These are phyloP conservation scores for Crassisporium funariophilum DNA, from an alignment of 768 basidiomycete genomes.

Conservation along the genomic window DNA sequence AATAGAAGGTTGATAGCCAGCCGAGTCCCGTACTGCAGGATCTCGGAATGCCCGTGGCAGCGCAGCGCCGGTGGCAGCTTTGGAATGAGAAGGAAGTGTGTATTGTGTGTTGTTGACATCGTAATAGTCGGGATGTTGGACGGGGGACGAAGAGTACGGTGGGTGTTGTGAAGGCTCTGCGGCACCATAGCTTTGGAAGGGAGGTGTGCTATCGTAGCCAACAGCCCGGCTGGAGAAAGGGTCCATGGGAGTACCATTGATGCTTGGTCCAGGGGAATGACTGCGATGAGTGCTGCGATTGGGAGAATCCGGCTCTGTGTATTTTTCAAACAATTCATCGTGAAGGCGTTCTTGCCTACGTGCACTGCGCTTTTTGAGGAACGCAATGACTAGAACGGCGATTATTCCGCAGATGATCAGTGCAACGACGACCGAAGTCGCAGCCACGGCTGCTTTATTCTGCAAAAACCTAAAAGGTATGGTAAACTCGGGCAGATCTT, in stretches of 20 bases:
- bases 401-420: constrained; percentile 27
- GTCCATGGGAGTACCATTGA: constrained; percentile 31
- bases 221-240: constrained; percentile 22
- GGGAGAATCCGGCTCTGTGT: constrained; percentile 12
- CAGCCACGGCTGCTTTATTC: constrained; percentile 40
- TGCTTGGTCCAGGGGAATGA: constrained; percentile 30
- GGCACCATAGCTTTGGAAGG: constrained; percentile 12
- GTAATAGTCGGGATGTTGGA: constrained; percentile 24
- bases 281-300: constrained; percentile 15
- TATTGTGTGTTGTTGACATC: constrained; percentile 13
- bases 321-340: constrained; percentile 31
- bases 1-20: constrained; percentile 34
- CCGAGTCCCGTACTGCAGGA: constrained; percentile 22
- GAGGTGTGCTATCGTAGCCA: constrained; percentile 13
- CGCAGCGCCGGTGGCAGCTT: constrained; percentile 10
- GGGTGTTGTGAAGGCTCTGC: constrained; percentile 7
- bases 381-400: constrained; percentile 24
- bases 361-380: constrained; percentile 26
- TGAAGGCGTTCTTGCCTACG: constrained; percentile 22
- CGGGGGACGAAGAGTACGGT: constrained; percentile 14
- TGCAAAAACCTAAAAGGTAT: constrained; percentile 34
- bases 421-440: constrained; percentile 33
- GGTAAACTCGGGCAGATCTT: constrained; percentile 1
- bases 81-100: constrained; percentile 18
- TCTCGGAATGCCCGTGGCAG: constrained; percentile 20